phyloP scores from a whole-genome alignment of 164 flowering plant genomes.

The Vitis amurensis region DNA sequence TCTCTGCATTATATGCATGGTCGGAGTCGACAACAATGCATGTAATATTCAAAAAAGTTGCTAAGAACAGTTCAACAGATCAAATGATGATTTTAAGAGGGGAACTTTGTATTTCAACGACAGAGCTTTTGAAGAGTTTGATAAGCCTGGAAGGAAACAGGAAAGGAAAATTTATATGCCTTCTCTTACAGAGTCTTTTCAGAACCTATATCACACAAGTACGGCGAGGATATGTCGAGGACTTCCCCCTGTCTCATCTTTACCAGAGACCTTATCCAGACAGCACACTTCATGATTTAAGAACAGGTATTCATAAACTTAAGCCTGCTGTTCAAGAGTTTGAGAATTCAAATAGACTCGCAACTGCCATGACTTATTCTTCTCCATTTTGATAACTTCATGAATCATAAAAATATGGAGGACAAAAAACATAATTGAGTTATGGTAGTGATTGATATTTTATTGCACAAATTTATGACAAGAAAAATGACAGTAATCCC shows the following conservation, averaged over 20 bases:
- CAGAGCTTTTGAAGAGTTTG: conserved; percentile 38
- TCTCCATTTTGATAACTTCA: no score
- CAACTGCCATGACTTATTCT: neutral
- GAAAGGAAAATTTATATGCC: conserved; percentile 31
- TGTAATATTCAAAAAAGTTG: conserved; percentile 31
- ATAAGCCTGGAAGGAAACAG: conserved; percentile 39
- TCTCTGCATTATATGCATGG: conserved; percentile 42
- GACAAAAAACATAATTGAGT: no score
- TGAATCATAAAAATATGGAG: no score
- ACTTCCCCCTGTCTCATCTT: conserved; percentile 12
- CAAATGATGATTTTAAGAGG: conserved; percentile 35
- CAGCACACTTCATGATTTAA: conserved; percentile 34
- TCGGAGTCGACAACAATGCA: conserved; percentile 50
- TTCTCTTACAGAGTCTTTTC: conserved; percentile 30
- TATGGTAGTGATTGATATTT: no score
- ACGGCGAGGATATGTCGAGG: conserved; percentile 31
- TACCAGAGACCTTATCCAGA: conserved; percentile 33
- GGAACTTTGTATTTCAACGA: conserved; percentile 38
- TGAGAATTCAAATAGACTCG: neutral
- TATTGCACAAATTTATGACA: no score
- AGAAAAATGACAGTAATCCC: no score
- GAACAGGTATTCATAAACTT: conserved; percentile 39
- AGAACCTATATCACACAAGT: conserved; percentile 47
- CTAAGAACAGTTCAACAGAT: conserved; percentile 6
- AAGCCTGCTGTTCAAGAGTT: neutral